A percentile compares a stretch with the other conserved stretches of the same genome.
Conservation (phyloP, 2,329 filamentous ascomycete species). For the Botryotinia calthae region DNA sequence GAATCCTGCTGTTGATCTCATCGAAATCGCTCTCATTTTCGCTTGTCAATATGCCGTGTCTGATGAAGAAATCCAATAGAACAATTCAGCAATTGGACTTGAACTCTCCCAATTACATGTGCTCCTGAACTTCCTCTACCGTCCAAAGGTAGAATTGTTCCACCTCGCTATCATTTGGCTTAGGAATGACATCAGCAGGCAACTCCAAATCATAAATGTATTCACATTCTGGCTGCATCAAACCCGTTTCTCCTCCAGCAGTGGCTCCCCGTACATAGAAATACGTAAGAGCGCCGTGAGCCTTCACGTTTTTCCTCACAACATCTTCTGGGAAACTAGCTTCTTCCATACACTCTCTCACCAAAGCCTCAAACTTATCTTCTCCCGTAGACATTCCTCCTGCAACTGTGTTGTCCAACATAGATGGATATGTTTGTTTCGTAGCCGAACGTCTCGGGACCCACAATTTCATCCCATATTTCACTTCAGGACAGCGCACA, state of each 20-base stretch:
- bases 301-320: constrained; percentile 58
- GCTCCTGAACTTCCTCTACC: constrained; percentile 70
- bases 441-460: constrained; percentile 70
- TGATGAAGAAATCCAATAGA: constrained; percentile 84
- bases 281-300: constrained; percentile 76
- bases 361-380: constrained; percentile 73
- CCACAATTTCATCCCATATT: constrained; percentile 72
- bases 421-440: constrained; percentile 83
- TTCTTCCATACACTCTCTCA: constrained; percentile 87
- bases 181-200: constrained; percentile 62
- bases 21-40: constrained; percentile 78
- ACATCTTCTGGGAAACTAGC: constrained; percentile 72
- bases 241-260: constrained; percentile 74
- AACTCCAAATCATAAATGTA: constrained; percentile 89
- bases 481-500: constrained; percentile 47
- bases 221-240: constrained; percentile 87
- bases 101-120: constrained; percentile 71
- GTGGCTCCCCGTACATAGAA: constrained; percentile 73
- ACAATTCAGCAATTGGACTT: constrained; percentile 91
- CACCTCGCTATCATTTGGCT: constrained; percentile 85
- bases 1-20: constrained; percentile 72
- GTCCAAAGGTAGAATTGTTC: constrained; percentile 77
- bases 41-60: constrained; percentile 74
- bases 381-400: constrained; percentile 80
- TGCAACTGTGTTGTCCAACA: constrained; percentile 87